These are phyloP conservation scores for Cokeromyces recurvatus DNA, from an alignment of 371 early-diverging fungal species.

Conservation along the genomic window DNA sequence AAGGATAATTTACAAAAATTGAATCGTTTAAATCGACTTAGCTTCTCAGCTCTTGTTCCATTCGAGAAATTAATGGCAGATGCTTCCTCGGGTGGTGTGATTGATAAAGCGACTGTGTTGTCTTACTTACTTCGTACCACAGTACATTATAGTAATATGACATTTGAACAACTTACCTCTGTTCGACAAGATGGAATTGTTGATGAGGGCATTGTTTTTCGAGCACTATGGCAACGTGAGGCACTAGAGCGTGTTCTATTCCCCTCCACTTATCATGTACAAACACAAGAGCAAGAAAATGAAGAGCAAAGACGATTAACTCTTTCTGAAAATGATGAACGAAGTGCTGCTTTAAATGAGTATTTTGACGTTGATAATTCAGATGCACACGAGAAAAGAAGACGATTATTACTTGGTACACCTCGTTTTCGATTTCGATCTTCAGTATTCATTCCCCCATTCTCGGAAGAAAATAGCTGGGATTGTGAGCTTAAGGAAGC, in stretches of 20 bases:
- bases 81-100: slow-evolving; percentile 39
- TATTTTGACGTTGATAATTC: slow-evolving; percentile 44
- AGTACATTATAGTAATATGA: slow-evolving; percentile 46
- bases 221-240: slow-evolving; percentile 48
- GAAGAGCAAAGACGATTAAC: not conserved
- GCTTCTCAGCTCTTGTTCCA: slow-evolving; percentile 37
- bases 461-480: slow-evolving; percentile 19
- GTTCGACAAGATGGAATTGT: slow-evolving; percentile 45
- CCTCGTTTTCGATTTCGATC: slow-evolving; percentile 35
- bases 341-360: slow-evolving; percentile 32
- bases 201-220: slow-evolving; percentile 42
- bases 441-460: slow-evolving; percentile 19
- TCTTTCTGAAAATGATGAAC: slow-evolving; percentile 3
- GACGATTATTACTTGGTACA: slow-evolving; percentile 28
- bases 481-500: not conserved
- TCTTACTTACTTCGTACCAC: slow-evolving; percentile 39
- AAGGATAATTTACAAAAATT: not conserved
- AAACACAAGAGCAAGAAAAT: slow-evolving; percentile 1
- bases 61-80: slow-evolving; percentile 37
- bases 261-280: slow-evolving; percentile 16
- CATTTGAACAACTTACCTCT: slow-evolving; percentile 40
- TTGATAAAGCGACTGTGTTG: slow-evolving; percentile 42
- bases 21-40: slow-evolving; percentile 15
- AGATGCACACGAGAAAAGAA: slow-evolving; percentile 24
- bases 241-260: slow-evolving; percentile 39